These are phyloP conservation scores for Neurospora intermedia DNA, from an alignment of 495 filamentous ascomycete genomes.

Conservation along the genomic window DNA sequence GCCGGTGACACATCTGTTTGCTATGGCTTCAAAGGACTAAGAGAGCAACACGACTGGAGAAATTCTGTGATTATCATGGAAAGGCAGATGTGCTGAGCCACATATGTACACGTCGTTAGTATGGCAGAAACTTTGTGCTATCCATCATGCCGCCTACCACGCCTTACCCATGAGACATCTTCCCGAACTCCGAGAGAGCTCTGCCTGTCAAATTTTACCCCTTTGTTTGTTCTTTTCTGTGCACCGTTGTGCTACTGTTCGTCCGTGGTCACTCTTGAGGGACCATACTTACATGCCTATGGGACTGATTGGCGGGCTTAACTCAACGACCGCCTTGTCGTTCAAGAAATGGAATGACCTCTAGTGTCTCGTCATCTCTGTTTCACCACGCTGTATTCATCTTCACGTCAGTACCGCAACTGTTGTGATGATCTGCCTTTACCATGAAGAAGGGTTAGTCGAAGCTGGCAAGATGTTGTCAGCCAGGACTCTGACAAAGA, in stretches of 20 bases:
- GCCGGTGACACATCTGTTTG: background rate
- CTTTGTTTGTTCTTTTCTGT: background rate
- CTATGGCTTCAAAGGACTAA: background rate
- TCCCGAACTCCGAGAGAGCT: background rate
- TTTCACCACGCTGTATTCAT: background rate
- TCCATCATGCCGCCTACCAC: background rate
- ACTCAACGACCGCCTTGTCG: background rate
- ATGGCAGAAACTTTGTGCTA: background rate
- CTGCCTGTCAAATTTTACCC: background rate
- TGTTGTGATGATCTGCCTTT: background rate
- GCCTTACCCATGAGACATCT: background rate
- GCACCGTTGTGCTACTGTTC: background rate
- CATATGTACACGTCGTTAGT: background rate
- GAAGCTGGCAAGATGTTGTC: background rate
- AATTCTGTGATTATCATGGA: background rate
- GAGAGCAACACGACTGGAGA: background rate
- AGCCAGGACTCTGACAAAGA: background rate
- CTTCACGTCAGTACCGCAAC: background rate
- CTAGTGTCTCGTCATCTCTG: background rate
- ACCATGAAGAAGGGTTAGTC: background rate
- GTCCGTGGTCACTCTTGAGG: background rate
- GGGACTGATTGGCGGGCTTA: background rate
- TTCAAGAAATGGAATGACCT: background rate
- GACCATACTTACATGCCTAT: background rate
- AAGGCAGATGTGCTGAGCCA: background rate